phyloP scores from a whole-genome alignment of 257 asterid species.

The Euphrasia confusa region DNA sequence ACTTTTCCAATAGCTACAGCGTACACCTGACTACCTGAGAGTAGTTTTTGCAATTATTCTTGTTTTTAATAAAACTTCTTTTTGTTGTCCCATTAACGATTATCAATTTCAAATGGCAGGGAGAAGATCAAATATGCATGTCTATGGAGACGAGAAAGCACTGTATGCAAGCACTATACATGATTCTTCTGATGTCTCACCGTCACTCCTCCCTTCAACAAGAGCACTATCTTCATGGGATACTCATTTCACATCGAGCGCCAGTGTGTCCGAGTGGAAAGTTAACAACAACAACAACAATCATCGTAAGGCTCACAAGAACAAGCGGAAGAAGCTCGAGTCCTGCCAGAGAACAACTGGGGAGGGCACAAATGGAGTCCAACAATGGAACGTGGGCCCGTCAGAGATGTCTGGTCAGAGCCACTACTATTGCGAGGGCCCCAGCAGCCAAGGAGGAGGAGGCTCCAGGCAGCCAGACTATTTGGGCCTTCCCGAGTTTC shows the following conservation, averaged over 20 bases:
- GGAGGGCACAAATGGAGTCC: conserved; percentile 49
- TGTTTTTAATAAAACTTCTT: neutral
- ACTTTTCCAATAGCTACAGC: neutral
- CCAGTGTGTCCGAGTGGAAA: conserved; percentile 58
- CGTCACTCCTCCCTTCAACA: conserved; percentile 49
- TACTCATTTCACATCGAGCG: conserved; percentile 41
- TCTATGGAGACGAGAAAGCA: conserved; percentile 51
- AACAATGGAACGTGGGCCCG: conserved; percentile 47
- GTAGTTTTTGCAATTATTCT: neutral
- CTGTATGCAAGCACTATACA: conserved; percentile 35
- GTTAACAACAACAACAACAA: conserved; percentile 23
- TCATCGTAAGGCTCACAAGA: conserved; percentile 38
- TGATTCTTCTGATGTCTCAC: conserved; percentile 63
- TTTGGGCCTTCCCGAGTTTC: conserved; percentile 58
- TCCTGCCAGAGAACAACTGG: conserved; percentile 33
- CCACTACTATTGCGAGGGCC: conserved; percentile 32
- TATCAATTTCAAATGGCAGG: conserved; percentile 41
- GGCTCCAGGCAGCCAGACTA: conserved; percentile 36
- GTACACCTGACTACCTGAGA: neutral
- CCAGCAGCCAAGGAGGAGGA: conserved; percentile 29
- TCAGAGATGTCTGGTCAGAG: conserved; percentile 51
- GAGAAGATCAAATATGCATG: conserved; percentile 56
- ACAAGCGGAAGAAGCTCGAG: conserved; percentile 54
- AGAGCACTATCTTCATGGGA: conserved; percentile 58
- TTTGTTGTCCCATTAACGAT: conserved; percentile 1